Conservation (phyloP, 176 grass and related monocot species). For the Luzula sylvatica region DNA sequence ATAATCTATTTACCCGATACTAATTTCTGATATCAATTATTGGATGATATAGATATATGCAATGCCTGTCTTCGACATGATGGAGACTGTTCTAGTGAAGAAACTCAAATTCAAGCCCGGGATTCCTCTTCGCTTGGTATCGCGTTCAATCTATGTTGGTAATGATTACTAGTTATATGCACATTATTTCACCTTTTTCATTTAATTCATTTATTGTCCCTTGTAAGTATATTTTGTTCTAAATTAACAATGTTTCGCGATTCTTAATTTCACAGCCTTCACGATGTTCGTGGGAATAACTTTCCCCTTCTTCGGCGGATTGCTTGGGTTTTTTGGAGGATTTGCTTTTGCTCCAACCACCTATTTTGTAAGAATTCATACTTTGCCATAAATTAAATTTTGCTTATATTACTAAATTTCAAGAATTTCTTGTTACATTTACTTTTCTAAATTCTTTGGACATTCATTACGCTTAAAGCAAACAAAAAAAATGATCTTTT, state of each 20-base stretch:
- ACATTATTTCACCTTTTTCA: too few species aligned
- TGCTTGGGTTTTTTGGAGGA: slow-evolving; percentile 77
- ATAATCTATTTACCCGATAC: too few species aligned
- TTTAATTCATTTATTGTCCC: background rate
- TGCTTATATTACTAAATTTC: too few species aligned
- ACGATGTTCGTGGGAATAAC: slow-evolving; percentile 68
- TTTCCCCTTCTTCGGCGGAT: slow-evolving; percentile 70
- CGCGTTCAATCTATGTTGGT: slow-evolving; percentile 52
- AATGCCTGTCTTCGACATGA: slow-evolving; percentile 58
- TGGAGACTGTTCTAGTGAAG: slow-evolving; percentile 41
- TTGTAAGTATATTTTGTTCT: background rate
- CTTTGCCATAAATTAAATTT: too few species aligned
- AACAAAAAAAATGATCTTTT: background rate
- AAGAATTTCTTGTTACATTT: background rate
- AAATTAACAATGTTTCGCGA: background rate
- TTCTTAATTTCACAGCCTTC: slow-evolving; percentile 27
- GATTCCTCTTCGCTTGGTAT: slow-evolving; percentile 39
- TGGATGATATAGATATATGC: slow-evolving; percentile 31
- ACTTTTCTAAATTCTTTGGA: background rate
- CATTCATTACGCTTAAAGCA: too few species aligned
- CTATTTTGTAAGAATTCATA: slow-evolving; percentile 63
- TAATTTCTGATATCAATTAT: background rate
- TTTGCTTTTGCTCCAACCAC: slow-evolving; percentile 77
- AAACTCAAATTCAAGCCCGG: slow-evolving; percentile 37
- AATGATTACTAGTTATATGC: slow-evolving; percentile 11